These are phyloP conservation scores for Avena sativa DNA, from an alignment of 176 grass and related monocot genomes.

Conservation along the genomic window DNA sequence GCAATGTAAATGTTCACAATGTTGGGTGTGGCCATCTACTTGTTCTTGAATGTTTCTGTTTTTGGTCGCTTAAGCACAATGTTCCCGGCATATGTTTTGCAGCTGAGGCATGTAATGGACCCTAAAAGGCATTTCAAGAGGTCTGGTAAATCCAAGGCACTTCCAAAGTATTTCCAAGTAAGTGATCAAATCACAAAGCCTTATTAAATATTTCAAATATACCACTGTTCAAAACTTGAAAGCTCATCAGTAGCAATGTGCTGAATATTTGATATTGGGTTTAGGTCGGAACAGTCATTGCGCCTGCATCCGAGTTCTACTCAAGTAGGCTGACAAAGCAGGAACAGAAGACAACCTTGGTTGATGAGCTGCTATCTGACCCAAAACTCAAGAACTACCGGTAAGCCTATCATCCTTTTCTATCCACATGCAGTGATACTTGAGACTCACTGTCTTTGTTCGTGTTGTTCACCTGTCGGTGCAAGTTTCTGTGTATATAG, in stretches of 20 bases:
- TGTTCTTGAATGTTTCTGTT: not conserved
- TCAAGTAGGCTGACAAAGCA: conserved; percentile 85
- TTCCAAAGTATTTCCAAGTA: conserved; percentile 92
- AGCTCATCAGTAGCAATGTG: conserved; percentile 27
- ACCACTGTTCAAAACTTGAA: not conserved
- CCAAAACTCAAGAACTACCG: conserved; percentile 70
- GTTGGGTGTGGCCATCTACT: not conserved
- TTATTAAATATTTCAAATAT: not conserved
- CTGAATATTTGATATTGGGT: conserved; percentile 30
- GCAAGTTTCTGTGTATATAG: conserved; percentile 1
- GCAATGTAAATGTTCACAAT: not conserved
- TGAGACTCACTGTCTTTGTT: not conserved
- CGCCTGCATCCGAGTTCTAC: conserved; percentile 80
- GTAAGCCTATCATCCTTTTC: conserved; percentile 47
- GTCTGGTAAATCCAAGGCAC: conserved; percentile 69
- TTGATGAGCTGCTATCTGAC: conserved; percentile 80
- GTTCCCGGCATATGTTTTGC: conserved; percentile 41
- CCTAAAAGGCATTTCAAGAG: conserved; percentile 97
- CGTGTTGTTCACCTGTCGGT: not conserved
- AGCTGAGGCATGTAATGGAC: conserved; percentile 90
- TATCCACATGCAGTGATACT: not conserved
- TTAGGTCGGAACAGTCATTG: conserved; percentile 88
- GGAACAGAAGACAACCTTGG: conserved; percentile 75
- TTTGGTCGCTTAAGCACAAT: conserved; percentile 10
- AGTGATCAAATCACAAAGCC: conserved; percentile 11